Base-by-base conservation (phyloP, 2,329 filamentous ascomycete species). In the Dactylellina sp. region DNA sequence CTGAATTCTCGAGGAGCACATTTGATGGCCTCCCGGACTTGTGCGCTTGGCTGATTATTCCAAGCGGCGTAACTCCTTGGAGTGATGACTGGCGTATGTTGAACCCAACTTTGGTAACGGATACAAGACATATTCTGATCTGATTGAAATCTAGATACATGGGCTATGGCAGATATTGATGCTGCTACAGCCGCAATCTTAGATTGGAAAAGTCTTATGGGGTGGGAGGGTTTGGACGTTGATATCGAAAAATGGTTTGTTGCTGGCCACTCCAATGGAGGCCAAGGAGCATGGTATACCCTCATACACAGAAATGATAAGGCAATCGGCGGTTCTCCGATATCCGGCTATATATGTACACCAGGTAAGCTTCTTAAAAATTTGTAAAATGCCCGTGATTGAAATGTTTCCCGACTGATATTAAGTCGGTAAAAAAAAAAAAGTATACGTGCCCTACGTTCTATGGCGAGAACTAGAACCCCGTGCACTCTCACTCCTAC, bases 191-290 rank as follows among this genome's bases (percentile, higher is more conserved):
- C 78, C 3, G 82, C 83, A 35, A 83, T 88, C 44, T 80, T 82
- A 14, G 66, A 79, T 18, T 88, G 86, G 86, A 85, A 85, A n/a
- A 62, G 81, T 18, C 75, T 79, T 7, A 79, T 82, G 28, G 78
- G 76, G 1, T 88, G 86, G 86, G 75, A 78, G 50, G 85, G 85
- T 0, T 81, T 82, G 1, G 81, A 79, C 11, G 81, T 85, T 11
- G 80, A 85, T 59, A 77, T 79, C 6, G 76, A 84, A 32, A 81
- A 82, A 56, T 85, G 86, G 84, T 81, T 88, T 32, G 82, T 87
- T 4, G 81, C 80, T 32, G 86, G 86, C 0, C 86, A 88, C 79
- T 88, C 86, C 1, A 88, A 88, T 76, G 86, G 86, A 52, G 86
- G 84, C 1, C 86, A 88, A 79, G 86, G 86, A 7, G 82, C 83